Evolutionary conservation across 2,329 filamentous ascomycete genomes (phyloP).

Genomic region (Lachnellula hyalina): DNA sequence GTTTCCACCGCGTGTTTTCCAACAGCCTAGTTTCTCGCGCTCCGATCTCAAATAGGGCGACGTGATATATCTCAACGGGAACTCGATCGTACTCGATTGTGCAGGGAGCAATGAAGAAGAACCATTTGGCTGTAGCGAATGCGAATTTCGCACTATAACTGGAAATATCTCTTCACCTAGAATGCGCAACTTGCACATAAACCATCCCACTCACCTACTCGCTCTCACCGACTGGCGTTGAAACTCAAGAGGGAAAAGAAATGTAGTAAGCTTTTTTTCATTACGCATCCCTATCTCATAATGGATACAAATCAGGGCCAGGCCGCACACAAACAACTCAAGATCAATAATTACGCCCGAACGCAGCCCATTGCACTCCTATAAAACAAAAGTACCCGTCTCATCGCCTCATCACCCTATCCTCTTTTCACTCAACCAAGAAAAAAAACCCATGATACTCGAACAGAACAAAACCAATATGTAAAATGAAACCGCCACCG

Average conservation of each 20-base stretch:
- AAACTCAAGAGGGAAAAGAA: background rate
- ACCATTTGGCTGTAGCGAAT: too few species aligned
- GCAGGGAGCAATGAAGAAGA: too few species aligned
- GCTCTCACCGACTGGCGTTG: background rate
- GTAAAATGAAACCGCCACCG: conserved; percentile 1
- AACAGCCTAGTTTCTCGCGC: background rate
- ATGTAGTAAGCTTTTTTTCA: background rate
- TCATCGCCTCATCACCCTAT: background rate
- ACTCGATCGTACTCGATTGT: background rate
- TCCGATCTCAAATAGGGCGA: background rate
- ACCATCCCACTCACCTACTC: too few species aligned
- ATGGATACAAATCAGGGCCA: background rate
- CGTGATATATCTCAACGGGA: background rate
- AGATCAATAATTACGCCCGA: background rate
- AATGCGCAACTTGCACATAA: too few species aligned
- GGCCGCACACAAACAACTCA: background rate
- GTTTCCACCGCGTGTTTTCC: background rate
- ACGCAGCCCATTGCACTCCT: background rate
- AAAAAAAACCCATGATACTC: background rate
- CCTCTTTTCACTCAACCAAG: background rate
- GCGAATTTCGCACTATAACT: too few species aligned
- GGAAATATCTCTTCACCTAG: too few species aligned
- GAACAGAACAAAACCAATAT: background rate
- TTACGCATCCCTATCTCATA: background rate
- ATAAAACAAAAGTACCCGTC: background rate